Conservation (phyloP, 495 filamentous ascomycete species). For the Zalerion maritima region DNA sequence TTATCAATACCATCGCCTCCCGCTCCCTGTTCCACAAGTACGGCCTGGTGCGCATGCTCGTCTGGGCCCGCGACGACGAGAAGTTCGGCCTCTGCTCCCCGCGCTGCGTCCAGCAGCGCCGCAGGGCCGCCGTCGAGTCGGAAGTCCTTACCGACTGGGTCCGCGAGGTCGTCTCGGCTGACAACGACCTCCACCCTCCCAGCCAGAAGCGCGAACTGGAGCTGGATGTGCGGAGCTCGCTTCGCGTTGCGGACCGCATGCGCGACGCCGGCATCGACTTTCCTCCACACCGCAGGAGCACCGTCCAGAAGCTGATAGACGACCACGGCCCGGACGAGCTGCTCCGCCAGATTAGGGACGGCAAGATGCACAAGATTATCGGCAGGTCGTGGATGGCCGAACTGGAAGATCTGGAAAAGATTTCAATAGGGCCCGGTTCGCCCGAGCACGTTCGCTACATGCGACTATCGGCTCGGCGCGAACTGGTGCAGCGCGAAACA, state of each 20-base stretch:
- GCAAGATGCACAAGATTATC: not conserved
- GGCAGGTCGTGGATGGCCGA: conserved; percentile 4
- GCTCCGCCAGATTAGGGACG: conserved; percentile 6
- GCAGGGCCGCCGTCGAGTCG: conserved; percentile 35
- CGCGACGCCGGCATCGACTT: conserved; percentile 2
- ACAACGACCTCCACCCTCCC: conserved; percentile 2
- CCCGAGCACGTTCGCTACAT: conserved; percentile 4
- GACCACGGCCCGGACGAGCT: too few species aligned
- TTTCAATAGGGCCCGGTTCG: conserved; percentile 7
- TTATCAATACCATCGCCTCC: conserved; percentile 28
- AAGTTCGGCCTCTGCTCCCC: conserved; percentile 38
- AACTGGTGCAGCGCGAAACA: conserved; percentile 4
- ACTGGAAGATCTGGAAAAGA: conserved; percentile 9
- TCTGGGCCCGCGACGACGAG: conserved; percentile 41
- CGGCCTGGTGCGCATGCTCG: conserved; percentile 57
- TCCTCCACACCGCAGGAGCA: conserved; percentile 7
- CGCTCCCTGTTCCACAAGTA: conserved; percentile 39
- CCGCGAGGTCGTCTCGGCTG: conserved; percentile 24
- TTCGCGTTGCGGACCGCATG: conserved; percentile 9
- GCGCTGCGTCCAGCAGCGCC: conserved; percentile 32
- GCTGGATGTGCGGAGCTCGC: not conserved
- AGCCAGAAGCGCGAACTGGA: conserved; percentile 18
- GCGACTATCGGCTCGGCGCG: conserved; percentile 1
- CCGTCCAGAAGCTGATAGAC: conserved; percentile 1
- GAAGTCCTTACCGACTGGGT: conserved; percentile 41